Evolutionary conservation across 225 moss, liverwort and hornwort species (phyloP).

Genomic region (Sphagnum tenellum): DNA sequence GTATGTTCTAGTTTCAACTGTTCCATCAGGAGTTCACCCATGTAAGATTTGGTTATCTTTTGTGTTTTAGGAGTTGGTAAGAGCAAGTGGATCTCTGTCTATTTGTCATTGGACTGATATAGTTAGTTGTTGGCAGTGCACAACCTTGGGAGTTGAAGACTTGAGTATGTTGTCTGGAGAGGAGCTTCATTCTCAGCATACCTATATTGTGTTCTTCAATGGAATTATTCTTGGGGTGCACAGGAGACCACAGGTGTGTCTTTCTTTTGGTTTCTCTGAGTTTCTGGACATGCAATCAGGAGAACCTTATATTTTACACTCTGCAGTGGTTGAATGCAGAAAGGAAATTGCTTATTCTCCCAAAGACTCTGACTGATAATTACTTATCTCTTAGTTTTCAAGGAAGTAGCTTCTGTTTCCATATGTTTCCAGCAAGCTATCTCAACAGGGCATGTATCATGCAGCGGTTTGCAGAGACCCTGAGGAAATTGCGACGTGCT

Average conservation of each 20-base stretch:
- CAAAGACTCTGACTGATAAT: too few relatives aligned
- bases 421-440: too few relatives aligned
- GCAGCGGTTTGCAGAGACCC: constrained; percentile 84
- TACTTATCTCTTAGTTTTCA: too few relatives aligned
- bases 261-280: too few relatives aligned
- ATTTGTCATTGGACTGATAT: too few relatives aligned
- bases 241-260: constrained; percentile 58
- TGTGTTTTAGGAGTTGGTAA: too few relatives aligned
- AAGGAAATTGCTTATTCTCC: not conserved
- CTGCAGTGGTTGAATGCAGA: not conserved
- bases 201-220: constrained; percentile 91
- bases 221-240: constrained; percentile 95
- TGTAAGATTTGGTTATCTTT: too few relatives aligned
- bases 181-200: constrained; percentile 83
- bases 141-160: constrained; percentile 94
- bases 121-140: constrained; percentile 40
- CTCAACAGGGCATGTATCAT: not conserved
- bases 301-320: too few relatives aligned
- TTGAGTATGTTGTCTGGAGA: constrained; percentile 86
- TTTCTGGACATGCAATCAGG: too few relatives aligned
- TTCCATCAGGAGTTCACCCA: not conserved
- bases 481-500: constrained; percentile 80
- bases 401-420: too few relatives aligned
- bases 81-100: too few relatives aligned
- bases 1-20: not conserved